Conservation (phyloP, 2,329 filamentous ascomycete genomes). For the Pseudogymnoascus sp. region DNA sequence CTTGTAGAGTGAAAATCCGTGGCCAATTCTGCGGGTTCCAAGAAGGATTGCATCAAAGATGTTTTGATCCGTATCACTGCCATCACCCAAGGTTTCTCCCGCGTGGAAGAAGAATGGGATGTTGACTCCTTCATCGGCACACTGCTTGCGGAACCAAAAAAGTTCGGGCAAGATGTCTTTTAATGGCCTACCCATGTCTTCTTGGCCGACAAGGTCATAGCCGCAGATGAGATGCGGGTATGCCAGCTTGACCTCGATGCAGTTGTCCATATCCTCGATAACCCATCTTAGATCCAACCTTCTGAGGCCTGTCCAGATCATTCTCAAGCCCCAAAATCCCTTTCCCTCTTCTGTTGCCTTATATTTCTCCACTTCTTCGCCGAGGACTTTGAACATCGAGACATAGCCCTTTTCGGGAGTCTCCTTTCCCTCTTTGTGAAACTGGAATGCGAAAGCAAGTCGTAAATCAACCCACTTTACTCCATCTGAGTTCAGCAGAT, state of each 20-base stretch:
- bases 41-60: conserved; percentile 84
- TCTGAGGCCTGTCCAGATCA: conserved; percentile 78
- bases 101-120: conserved; percentile 96
- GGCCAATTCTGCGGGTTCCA: conserved; percentile 80
- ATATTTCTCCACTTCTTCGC: conserved; percentile 73
- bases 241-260: conserved; percentile 70
- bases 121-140: conserved; percentile 65
- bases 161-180: conserved; percentile 72
- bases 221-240: conserved; percentile 77
- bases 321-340: conserved; percentile 73
- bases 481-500: conserved; percentile 68
- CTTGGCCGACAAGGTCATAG: conserved; percentile 84
- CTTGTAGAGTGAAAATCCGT: conserved; percentile 82
- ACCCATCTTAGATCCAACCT: conserved; percentile 56
- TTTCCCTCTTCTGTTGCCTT: conserved; percentile 61
- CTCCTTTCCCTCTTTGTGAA: conserved; percentile 57
- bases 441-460: conserved; percentile 65
- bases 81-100: conserved; percentile 77
- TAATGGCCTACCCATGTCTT: conserved; percentile 70
- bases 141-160: conserved; percentile 89
- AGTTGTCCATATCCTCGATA: conserved; percentile 76
- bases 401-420: conserved; percentile 58
- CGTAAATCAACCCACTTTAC: conserved; percentile 79
- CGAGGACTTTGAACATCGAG: conserved; percentile 63
- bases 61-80: conserved; percentile 68